Base-by-base conservation (phyloP, 192 early-diverging fungal genomes). In the Coemansia sp. region DNA sequence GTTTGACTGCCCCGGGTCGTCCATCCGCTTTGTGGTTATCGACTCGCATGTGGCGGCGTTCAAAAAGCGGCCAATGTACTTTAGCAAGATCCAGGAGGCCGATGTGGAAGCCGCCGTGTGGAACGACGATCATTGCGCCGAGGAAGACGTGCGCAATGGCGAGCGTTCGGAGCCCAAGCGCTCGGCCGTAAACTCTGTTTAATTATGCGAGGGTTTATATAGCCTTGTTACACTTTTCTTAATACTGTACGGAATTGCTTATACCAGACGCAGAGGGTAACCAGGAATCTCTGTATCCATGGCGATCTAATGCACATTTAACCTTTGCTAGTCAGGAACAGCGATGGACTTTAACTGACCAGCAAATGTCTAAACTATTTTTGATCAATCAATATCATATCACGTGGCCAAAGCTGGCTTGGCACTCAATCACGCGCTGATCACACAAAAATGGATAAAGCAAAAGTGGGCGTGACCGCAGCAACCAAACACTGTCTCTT, bases 1-100 rank as follows among this genome's bases (percentile, higher is more conserved):
- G 85, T 94, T 89, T 70, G 92, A 93, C 45, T 85, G 87, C 8
- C 91, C 91, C 8, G 87, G 85, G 12, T 88, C 92, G 7, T 87
- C 84, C 3, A 82, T 91, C 53, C 81, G 83, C 24, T 84, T 91
- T 41, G 85, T 92, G 27, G 89, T 94, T 2, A 85, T 94, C 62
- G 84, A 87, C 60, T 82, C 85, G 58, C 83, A 87, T 15, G 90
- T 89, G 0, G 87, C 84, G 4, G 65, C 73, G 8, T 83, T 85
- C 59, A 83, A 85, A 57, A 90, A 89, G 57, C 70, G 84, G 12
- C 83, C 87, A 2, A 17, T 88, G 55, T 90, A 88, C 49, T 87
- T 88, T 83, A 75, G 73, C 63, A 67, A 67, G 59, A 73, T 71
- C 56, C 82, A 83, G 54, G 73, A 70, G 60, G 41, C 73, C 4